Evolutionary conservation across 83 land plant species (phyloP).

Genomic region (Diphasiastrum complanatum): DNA sequence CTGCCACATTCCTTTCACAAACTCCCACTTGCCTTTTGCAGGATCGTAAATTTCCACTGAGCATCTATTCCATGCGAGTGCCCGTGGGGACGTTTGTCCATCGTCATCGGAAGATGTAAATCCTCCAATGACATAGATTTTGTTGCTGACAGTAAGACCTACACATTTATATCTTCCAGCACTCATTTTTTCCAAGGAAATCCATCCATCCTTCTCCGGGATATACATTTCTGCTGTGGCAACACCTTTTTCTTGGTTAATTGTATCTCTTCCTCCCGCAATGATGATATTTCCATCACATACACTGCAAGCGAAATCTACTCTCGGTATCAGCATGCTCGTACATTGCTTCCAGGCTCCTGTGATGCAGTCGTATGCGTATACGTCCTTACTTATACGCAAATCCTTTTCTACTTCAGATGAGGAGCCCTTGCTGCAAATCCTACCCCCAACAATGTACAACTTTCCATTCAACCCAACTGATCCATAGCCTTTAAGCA

Average conservation of each 20-base stretch:
- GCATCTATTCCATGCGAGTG: slow-evolving; percentile 24
- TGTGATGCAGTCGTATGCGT: slow-evolving; percentile 11
- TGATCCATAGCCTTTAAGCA: slow-evolving; percentile 29
- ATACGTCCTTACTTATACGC: slow-evolving; percentile 13
- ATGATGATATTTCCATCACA: slow-evolving; percentile 34
- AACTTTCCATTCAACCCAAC: slow-evolving; percentile 11
- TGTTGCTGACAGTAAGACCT: slow-evolving; percentile 38
- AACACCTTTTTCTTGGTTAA: slow-evolving; percentile 17
- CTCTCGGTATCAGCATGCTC: slow-evolving; percentile 22
- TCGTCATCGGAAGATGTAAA: slow-evolving; percentile 24
- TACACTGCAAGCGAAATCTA: slow-evolving; percentile 41
- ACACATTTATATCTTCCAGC: slow-evolving; percentile 38
- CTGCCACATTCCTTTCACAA: slow-evolving; percentile 42
- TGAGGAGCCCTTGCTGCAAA: slow-evolving; percentile 2
- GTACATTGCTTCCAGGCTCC: slow-evolving; percentile 35
- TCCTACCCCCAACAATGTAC: slow-evolving; percentile 28
- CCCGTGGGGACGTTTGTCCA: neutral
- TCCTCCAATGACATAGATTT: slow-evolving; percentile 38
- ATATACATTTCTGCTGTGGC: slow-evolving; percentile 42
- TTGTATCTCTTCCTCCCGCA: slow-evolving; percentile 32
- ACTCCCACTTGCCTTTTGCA: slow-evolving; percentile 23
- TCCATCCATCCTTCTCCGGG: slow-evolving; percentile 32
- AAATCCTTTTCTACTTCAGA: slow-evolving; percentile 4
- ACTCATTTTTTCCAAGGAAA: slow-evolving; percentile 28
- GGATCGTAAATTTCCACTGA: slow-evolving; percentile 44